phyloP scores from a whole-genome alignment of 257 asterid genomes.

The Nicotiana attenuata region DNA sequence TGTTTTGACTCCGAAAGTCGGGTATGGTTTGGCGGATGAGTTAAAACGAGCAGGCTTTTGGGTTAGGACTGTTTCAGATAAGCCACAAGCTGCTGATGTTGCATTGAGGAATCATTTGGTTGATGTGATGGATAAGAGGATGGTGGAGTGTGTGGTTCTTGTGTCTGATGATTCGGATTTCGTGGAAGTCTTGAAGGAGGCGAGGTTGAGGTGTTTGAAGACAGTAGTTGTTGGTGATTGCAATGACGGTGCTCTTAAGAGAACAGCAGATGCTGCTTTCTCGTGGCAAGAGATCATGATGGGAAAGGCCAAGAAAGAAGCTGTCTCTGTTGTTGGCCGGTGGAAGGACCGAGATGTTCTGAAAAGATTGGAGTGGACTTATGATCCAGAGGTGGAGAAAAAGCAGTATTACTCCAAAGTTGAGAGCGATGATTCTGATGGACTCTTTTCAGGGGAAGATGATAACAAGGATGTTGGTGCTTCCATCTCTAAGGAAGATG shows the following conservation, averaged over 20 bases:
- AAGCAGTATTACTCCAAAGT: slow-evolving; percentile 25
- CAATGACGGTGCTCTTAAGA: slow-evolving; percentile 52
- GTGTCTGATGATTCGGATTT: slow-evolving; percentile 86
- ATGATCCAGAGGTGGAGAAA: slow-evolving; percentile 54
- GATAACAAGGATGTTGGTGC: slow-evolving; percentile 15
- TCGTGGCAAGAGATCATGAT: slow-evolving; percentile 82
- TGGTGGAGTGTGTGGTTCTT: slow-evolving; percentile 64
- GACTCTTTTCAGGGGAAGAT: slow-evolving; percentile 29
- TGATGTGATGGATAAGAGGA: slow-evolving; percentile 67
- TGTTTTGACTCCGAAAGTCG: slow-evolving; percentile 63
- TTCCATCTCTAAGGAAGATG: slow-evolving; percentile 23
- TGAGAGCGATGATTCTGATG: slow-evolving; percentile 43
- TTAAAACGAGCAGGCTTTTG: slow-evolving; percentile 78
- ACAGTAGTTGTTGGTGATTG: slow-evolving; percentile 83
- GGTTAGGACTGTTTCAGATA: slow-evolving; percentile 63
- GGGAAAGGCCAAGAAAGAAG: slow-evolving; percentile 80
- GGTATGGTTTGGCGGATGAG: slow-evolving; percentile 78
- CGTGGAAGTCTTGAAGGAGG: slow-evolving; percentile 63
- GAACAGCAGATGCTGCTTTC: slow-evolving; percentile 73
- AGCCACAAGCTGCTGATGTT: slow-evolving; percentile 75
- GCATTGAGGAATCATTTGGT: slow-evolving; percentile 64
- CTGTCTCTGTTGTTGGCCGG: slow-evolving; percentile 62
- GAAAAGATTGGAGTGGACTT: slow-evolving; percentile 72
- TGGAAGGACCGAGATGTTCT: slow-evolving; percentile 77
- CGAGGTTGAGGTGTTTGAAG: slow-evolving; percentile 73